These are phyloP conservation scores for Golovinomyces cichoracearum DNA, from an alignment of 2,329 filamentous ascomycete species.

Conservation along the genomic window DNA sequence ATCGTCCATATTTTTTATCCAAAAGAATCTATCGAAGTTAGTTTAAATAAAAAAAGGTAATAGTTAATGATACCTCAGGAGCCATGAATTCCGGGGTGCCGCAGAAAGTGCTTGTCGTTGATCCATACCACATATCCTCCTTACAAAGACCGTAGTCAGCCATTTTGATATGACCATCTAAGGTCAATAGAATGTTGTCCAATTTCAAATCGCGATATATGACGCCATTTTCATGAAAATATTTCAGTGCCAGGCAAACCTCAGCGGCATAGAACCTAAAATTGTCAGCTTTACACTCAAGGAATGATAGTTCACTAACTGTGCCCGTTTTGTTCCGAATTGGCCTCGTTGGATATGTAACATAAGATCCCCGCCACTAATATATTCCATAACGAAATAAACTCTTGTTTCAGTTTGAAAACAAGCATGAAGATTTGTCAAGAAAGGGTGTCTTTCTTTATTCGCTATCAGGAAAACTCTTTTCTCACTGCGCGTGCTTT, in stretches of 20 bases:
- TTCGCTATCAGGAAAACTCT: conserved; percentile 91
- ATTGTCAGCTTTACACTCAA: conserved; percentile 8
- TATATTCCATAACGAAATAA: conserved; percentile 99
- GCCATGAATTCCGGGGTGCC: conserved; percentile 99
- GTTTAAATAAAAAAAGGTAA: conserved; percentile 4
- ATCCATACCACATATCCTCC: conserved; percentile 98
- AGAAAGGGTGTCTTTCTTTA: conserved; percentile 85
- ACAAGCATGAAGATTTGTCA: conserved; percentile 84
- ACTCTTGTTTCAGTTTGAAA: conserved; percentile 97
- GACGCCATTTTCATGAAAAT: conserved; percentile 97
- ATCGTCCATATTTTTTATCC: conserved; percentile 93
- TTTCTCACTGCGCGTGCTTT: conserved; percentile 94
- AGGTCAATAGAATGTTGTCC: conserved; percentile 72
- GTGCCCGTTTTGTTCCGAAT: conserved; percentile 83
- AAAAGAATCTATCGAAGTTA: conserved; percentile 46
- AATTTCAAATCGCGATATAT: conserved; percentile 72
- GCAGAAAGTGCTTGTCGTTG: conserved; percentile 91
- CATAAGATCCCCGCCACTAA: conserved; percentile 96
- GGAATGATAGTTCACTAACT: conserved; percentile 31
- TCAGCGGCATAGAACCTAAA: conserved; percentile 82
- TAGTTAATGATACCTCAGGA: conserved; percentile 49
- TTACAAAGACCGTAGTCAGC: conserved; percentile 97
- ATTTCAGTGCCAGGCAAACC: conserved; percentile 89
- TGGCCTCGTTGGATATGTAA: conserved; percentile 92
- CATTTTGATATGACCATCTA: conserved; percentile 97